Conservation (phyloP, 2,329 filamentous ascomycete species). For the Xylaria sp. region DNA sequence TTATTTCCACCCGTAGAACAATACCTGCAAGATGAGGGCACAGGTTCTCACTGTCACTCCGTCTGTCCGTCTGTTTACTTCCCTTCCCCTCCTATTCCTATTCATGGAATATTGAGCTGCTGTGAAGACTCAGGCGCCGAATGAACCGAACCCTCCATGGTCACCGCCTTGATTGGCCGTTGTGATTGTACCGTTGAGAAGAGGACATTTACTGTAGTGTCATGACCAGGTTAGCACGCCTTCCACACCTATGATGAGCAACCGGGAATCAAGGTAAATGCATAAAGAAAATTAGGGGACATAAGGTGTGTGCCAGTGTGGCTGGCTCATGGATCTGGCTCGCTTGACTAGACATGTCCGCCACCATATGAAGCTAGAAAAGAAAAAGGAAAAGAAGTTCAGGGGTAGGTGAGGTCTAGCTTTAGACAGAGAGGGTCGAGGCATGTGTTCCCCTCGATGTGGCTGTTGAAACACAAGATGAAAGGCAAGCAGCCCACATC, state of each 20-base stretch:
- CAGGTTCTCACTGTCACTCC: constrained; percentile 7
- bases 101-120: neutral
- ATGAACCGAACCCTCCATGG: constrained; percentile 69
- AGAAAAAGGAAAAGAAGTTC: neutral
- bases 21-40: neutral
- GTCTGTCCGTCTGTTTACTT: neutral
- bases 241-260: constrained; percentile 15
- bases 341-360: neutral
- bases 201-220: constrained; percentile 70
- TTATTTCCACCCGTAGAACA: neutral
- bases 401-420: constrained; percentile 5
- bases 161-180: constrained; percentile 65
- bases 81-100: neutral
- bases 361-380: neutral
- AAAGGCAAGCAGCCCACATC: constrained; percentile 8
- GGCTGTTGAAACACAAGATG: neutral
- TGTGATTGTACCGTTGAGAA: constrained; percentile 86
- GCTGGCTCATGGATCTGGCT: neutral
- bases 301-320: neutral
- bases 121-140: constrained; percentile 53
- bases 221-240: constrained; percentile 45
- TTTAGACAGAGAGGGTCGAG: constrained; percentile 3
- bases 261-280: constrained; percentile 7
- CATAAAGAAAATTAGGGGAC: neutral
- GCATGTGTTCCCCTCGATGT: neutral